These are phyloP conservation scores for Globisporangium uncinulatum DNA, from an alignment of 352 stramenopile genomes.

Conservation along the genomic window DNA sequence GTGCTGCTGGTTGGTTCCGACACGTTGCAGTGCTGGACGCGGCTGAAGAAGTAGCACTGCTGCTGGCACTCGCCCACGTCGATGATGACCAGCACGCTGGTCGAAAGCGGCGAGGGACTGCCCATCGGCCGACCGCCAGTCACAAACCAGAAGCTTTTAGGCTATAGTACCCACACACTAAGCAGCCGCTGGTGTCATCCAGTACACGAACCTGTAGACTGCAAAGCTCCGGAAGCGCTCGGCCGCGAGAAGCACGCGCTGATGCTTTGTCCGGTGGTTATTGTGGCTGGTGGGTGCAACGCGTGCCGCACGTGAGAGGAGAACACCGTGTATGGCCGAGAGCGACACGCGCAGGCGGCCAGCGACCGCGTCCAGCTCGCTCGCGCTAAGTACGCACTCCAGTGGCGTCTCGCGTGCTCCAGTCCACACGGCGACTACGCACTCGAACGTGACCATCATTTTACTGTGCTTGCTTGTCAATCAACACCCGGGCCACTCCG, in stretches of 20 bases:
- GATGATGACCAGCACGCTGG: slow-evolving; percentile 41
- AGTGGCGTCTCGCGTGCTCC: slow-evolving; percentile 21
- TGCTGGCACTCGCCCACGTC: slow-evolving; percentile 29
- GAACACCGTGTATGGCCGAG: background rate
- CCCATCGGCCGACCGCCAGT: too few relatives aligned
- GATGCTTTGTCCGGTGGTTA: slow-evolving; percentile 1
- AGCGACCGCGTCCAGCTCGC: slow-evolving; percentile 20
- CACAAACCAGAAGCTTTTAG: background rate
- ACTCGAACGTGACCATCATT: slow-evolving; percentile 19
- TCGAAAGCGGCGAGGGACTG: slow-evolving; percentile 53
- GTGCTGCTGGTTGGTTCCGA: background rate
- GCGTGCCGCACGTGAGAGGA: background rate
- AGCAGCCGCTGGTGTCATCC: too few relatives aligned
- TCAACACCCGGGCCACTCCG: background rate
- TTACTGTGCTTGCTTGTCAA: background rate
- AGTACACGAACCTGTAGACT: slow-evolving; percentile 25
- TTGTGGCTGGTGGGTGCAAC: background rate
- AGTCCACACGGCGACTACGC: slow-evolving; percentile 36
- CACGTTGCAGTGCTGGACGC: slow-evolving; percentile 8
- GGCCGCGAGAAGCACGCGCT: slow-evolving; percentile 25
- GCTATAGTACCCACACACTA: background rate
- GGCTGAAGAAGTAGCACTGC: slow-evolving; percentile 54
- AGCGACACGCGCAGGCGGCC: slow-evolving; percentile 7
- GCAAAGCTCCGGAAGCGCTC: slow-evolving; percentile 28
- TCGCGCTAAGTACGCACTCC: slow-evolving; percentile 20